phyloP scores from a whole-genome alignment of 495 filamentous ascomycete genomes.

The Opeltia flavorubescens region DNA sequence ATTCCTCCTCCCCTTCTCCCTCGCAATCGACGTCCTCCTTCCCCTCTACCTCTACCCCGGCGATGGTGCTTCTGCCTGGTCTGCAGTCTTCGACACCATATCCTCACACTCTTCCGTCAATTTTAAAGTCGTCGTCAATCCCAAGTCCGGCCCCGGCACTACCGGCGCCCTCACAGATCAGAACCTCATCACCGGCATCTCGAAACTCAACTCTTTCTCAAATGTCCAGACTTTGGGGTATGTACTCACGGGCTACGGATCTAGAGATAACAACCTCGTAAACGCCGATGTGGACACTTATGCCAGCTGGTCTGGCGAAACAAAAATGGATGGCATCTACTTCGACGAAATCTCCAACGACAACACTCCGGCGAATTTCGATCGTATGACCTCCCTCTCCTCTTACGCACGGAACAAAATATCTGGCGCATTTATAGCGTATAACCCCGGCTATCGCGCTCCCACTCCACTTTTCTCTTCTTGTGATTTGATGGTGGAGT shows the following conservation, averaged over 20 bases:
- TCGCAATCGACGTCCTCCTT: constrained; percentile 21
- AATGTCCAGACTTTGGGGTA: constrained; percentile 37
- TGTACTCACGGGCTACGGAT: constrained; percentile 26
- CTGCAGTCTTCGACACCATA: constrained; percentile 23
- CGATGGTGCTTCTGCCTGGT: constrained; percentile 25
- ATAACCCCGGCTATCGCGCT: constrained; percentile 6
- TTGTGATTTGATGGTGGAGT: constrained; percentile 7
- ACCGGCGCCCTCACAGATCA: constrained; percentile 16
- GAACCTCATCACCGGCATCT: constrained; percentile 22
- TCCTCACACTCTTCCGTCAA: constrained; percentile 20
- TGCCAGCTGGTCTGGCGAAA: constrained; percentile 24
- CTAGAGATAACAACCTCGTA: constrained; percentile 18
- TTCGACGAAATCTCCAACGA: constrained; percentile 30
- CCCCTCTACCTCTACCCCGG: constrained; percentile 37
- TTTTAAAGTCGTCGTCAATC: constrained; percentile 34
- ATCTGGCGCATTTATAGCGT: background rate
- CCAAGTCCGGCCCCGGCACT: constrained; percentile 30
- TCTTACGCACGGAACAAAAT: background rate
- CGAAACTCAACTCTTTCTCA: constrained; percentile 25
- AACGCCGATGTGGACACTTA: constrained; percentile 28
- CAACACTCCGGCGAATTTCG: constrained; percentile 16
- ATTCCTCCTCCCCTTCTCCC: background rate
- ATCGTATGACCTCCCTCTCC: constrained; percentile 21
- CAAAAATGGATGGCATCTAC: constrained; percentile 32
- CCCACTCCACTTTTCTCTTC: constrained; percentile 3